Base-by-base conservation (phyloP, 495 filamentous ascomycete genomes). In the Xylaria bambusicola region DNA sequence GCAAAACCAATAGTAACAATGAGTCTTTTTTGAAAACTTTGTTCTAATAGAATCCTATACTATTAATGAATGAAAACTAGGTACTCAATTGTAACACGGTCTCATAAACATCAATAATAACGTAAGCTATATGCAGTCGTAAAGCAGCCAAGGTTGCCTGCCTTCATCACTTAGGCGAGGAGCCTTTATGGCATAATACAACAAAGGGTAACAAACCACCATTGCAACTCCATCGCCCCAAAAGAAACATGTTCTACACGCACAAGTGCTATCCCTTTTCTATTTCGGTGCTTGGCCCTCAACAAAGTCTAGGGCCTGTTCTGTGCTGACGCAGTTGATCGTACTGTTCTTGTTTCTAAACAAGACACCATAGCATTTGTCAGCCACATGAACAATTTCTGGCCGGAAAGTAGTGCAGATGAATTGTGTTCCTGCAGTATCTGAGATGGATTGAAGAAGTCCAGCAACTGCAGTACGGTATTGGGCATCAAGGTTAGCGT, bases 401-500 rank as follows among this genome's bases (percentile, higher is more conserved):
- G 95, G 95, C 31, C 94, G 83, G 86, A 99, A 99, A 5, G 94
- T 99, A 3, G 94, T 99, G 78, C 81, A 84, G 71, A 92, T 92
- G 69, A 92, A 91, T 63, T 92, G 89, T 21, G 75, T 78, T 54
- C 75, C 73, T 41, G 81, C 80, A 60, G 79, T 78, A 47, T 73
- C 69, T 9, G 90, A 90, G 62, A 93, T 90, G 40, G 86, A 85
- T 64, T 90, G 77, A 17, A 98, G 80, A 80, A 97, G 90, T 61
- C 88, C 81, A 4, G 94, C 94, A 21, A 97, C 93, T 1, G 93
- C 93, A 3, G 93, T 96, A 36, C 94, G 86, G 78, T 98, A 98
- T 75, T 97, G 94, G 7, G 93, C 92, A 73, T 99, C 94, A 20
- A 99, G 84, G 71, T 98, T 98, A 69, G 94, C 94, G 72, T 99